Evolutionary conservation across 305 asterid genomes (phyloP).

Genomic region (Andrographis paniculata): DNA sequence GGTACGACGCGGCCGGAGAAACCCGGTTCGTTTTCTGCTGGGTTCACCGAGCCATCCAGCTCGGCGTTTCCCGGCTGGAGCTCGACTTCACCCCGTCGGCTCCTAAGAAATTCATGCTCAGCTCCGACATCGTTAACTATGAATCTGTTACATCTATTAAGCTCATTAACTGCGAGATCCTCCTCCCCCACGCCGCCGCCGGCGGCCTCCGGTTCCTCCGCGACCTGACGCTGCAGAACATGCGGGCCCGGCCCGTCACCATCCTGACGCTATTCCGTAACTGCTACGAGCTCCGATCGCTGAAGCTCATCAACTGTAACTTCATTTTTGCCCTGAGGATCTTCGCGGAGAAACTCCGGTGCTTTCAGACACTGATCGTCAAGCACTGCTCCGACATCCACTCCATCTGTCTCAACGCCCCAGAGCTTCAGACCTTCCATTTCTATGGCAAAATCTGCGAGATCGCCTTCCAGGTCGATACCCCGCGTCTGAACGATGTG

Average conservation of each 20-base stretch:
- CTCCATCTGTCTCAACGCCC: not conserved
- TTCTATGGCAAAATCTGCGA: conserved; percentile 22
- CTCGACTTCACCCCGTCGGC: conserved; percentile 14
- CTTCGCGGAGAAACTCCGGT: not conserved
- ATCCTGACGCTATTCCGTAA: conserved; percentile 2
- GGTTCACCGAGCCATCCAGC: not conserved
- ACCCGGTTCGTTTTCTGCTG: not conserved
- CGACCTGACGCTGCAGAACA: conserved; percentile 15
- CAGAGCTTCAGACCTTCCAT: conserved; percentile 7
- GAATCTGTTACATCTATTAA: conserved; percentile 3
- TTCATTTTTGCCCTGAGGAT: not conserved
- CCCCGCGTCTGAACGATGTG: conserved; percentile 9
- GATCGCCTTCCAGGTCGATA: conserved; percentile 3
- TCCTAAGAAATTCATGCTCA: not conserved
- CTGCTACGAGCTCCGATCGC: not conserved
- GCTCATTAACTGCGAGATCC: conserved; percentile 20
- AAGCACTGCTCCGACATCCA: conserved; percentile 13
- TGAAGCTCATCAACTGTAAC: conserved; percentile 5
- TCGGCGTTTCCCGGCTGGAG: conserved; percentile 8
- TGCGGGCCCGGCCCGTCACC: not conserved
- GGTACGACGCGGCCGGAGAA: conserved; percentile 8
- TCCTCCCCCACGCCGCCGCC: not conserved
- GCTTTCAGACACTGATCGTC: conserved; percentile 13
- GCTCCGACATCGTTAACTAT: not conserved
- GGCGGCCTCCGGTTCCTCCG: conserved; percentile 15